Evolutionary conservation across 2,329 filamentous ascomycete species (phyloP).

Genomic region (Aspergillus uvarum): DNA sequence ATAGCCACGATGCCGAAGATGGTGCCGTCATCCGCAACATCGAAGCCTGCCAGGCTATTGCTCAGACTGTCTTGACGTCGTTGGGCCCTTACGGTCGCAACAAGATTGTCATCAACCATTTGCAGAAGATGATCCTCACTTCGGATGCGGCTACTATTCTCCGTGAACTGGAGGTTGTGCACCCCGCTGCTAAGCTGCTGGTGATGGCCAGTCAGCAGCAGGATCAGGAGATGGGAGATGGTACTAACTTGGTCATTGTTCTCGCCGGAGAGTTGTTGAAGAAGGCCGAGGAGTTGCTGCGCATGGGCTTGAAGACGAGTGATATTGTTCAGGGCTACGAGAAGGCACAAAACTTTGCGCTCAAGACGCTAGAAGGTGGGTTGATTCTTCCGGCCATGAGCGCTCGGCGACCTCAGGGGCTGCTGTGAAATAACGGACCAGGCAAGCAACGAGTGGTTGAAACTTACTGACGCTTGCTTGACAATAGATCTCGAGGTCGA

Average conservation of each 20-base stretch:
- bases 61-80: slow-evolving; percentile 94
- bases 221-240: slow-evolving; percentile 98
- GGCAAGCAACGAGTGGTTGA: neutral
- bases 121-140: slow-evolving; percentile 99
- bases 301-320: slow-evolving; percentile 97
- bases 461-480: neutral
- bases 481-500: slow-evolving; percentile 76
- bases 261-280: slow-evolving; percentile 91
- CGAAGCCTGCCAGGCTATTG: slow-evolving; percentile 94
- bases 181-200: slow-evolving; percentile 93
- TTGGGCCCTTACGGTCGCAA: slow-evolving; percentile 96
- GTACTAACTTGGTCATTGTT: slow-evolving; percentile 94
- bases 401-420: slow-evolving; percentile 8
- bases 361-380: slow-evolving; percentile 74
- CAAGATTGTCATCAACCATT: slow-evolving; percentile 99
- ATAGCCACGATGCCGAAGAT: slow-evolving; percentile 97
- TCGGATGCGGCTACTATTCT: slow-evolving; percentile 97
- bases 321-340: slow-evolving; percentile 97
- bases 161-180: slow-evolving; percentile 94
- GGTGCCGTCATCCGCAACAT: slow-evolving; percentile 97
- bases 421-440: neutral
- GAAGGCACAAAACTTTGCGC: slow-evolving; percentile 83
- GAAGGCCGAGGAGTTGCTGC: slow-evolving; percentile 94
- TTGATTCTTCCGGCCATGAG: slow-evolving; percentile 5
- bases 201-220: slow-evolving; percentile 99